Evolutionary conservation across 75 land plant genomes (phyloP), one percentile per base, ranked within the genome.

Genomic region (Picea glauca): DNA sequence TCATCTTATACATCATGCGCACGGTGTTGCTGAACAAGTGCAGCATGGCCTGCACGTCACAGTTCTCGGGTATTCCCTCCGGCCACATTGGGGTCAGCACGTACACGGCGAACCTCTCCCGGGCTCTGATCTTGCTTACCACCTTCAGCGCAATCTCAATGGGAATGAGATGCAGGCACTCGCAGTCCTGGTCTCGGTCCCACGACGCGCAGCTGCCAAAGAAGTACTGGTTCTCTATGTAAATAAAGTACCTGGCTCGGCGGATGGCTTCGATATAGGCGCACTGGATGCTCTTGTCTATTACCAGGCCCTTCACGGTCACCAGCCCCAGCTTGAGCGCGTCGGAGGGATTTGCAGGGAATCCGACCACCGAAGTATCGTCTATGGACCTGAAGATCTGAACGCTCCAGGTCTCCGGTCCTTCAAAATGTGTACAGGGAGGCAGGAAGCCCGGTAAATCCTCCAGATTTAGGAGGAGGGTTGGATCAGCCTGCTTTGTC

Each of bases 141-240:
- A 88, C 83, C 62, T 88, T 88, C 5, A 88, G 78, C 2, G 90
- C 88, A 4, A 86, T 76, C 83, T 88, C 90, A 4, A 85, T 77
- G 1, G 88, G 90, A 1, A 88, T 67, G 20, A 88, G 75, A 35
- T 88, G 81, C 21, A 73, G 38, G 74, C 79, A 86, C 0, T 81
- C 88, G 14, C 58, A 78, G 62, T 88, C 88, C 4, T 70, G 75
- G 21, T 75, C 46, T 4, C 43, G 65, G 5, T 62, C 83, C 89
- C 89, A 88, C 3, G 85, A 62, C 58, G 58, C 72, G 12, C 83
- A 83, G 58, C 90, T 75, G 32, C 90, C 90, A 12, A 88, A 75
- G 75, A 88, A 88, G 72, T 88, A 88, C 77, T 86, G 90, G 75
- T 88, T 88, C 61, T 88, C 89, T 23, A 89, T 84, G 87, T 84